phyloP scores from a whole-genome alignment of 176 grass and related monocot genomes.

The Eragrostis nindensis region DNA sequence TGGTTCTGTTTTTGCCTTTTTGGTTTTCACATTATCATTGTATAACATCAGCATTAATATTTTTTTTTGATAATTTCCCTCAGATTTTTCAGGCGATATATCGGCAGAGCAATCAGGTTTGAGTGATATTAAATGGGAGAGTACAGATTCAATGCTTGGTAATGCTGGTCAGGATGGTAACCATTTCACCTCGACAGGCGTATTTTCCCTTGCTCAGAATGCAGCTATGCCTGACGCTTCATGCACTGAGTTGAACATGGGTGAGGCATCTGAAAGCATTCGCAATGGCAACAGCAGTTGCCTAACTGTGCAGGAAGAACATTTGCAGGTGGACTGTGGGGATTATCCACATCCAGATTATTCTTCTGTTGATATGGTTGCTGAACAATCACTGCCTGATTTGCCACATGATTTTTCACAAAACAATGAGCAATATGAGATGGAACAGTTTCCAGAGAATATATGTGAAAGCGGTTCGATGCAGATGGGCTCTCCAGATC shows the following conservation, averaged over 20 bases:
- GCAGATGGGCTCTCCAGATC: constrained; percentile 44
- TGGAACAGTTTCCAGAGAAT: constrained; percentile 47
- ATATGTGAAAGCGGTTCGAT: constrained; percentile 54
- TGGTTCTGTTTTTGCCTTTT: background rate
- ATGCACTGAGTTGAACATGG: constrained; percentile 40
- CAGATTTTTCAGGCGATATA: constrained; percentile 43
- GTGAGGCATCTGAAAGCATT: constrained; percentile 55
- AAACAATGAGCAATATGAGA: constrained; percentile 50
- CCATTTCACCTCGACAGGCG: constrained; percentile 33
- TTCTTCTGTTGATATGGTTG: constrained; percentile 39
- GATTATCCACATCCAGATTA: constrained; percentile 41
- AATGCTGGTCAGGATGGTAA: constrained; percentile 44
- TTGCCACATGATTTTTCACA: constrained; percentile 31
- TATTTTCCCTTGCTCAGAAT: constrained; percentile 36
- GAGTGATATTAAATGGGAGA: constrained; percentile 46
- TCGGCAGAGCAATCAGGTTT: constrained; percentile 52
- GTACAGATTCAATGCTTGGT: constrained; percentile 35
- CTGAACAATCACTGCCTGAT: constrained; percentile 39
- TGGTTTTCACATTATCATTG: constrained; percentile 13
- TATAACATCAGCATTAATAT: constrained; percentile 1
- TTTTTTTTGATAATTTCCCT: constrained; percentile 28
- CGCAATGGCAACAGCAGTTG: constrained; percentile 52
- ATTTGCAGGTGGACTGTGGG: constrained; percentile 27
- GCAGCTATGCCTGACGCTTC: constrained; percentile 40
- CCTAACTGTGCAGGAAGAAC: constrained; percentile 49